Base-by-base conservation (phyloP, 306 rosid genomes). In the Adenanthera pavonina region DNA sequence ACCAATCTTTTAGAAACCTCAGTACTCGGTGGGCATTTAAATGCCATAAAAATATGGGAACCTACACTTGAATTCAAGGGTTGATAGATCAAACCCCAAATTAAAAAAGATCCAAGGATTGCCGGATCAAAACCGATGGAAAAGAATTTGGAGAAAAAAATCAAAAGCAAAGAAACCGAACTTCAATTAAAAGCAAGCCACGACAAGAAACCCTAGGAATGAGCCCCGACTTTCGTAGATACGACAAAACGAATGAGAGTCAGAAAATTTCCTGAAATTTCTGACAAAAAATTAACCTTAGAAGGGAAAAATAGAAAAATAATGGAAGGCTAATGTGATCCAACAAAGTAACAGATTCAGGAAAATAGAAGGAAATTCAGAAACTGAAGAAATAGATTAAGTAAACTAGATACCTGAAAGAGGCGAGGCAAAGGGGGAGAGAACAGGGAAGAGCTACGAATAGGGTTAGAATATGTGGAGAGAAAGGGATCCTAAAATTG, bases 11-110 rank as follows among this genome's bases (percentile, higher is more conserved):
- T 84, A 59, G 89, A 90, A 89, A 72, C 87, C 86, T 86, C 81
- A 47, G 83, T 81, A 86, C 76, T 84, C 82, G 80, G 47, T 68
- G 83, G 97, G 89, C 92, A 95, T 88, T 89, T 96, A 90, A 92
- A 86, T 95, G 75, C 99, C 99, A 95, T 95, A 95, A 91, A 95
- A 89, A 41, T 78, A 46, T 30, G 74, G 76, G 78, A 79, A 77
- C 72, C 88, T 79, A 73, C 13, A 19, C 60, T 76, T 59, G 68
- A 78, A 82, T 41, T 61, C 76, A 85, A 85, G 84, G 87, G 72
- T 71, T 19, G 86, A 85, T 83, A 14, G 20, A 44, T 84, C 80
- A 89, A 91, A 84, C 87, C 89, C 85, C 1, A 33, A 60, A 76
- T 54, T 15, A 68, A 40, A 54, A 68, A 13, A 56, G 49, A 65